These are phyloP conservation scores for Hordeum marinum DNA, from an alignment of 176 grass and related monocot species.

Conservation along the genomic window DNA sequence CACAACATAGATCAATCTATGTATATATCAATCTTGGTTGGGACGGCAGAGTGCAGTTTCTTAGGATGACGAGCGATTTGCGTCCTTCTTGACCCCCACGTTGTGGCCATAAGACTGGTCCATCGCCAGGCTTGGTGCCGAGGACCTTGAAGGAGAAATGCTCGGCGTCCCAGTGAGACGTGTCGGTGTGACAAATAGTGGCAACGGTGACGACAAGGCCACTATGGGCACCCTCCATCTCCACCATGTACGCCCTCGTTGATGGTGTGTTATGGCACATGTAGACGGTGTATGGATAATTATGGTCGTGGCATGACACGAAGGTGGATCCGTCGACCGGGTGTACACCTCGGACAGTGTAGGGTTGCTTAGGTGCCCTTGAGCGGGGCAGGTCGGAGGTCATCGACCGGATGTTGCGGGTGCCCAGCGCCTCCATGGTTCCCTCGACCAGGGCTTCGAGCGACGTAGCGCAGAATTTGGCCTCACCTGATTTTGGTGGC, in stretches of 20 bases:
- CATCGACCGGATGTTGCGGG: not conserved
- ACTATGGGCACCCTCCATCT: conserved; percentile 10
- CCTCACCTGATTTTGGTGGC: not conserved
- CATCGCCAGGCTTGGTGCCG: conserved; percentile 24
- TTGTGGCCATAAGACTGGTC: conserved; percentile 34
- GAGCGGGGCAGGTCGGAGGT: conserved; percentile 9
- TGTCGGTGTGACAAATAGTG: conserved; percentile 35
- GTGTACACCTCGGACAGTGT: not conserved
- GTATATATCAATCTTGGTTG: no score
- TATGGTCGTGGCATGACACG: conserved; percentile 36
- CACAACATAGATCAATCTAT: no score
- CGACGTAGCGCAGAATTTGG: conserved; percentile 35
- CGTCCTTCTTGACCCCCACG: no score
- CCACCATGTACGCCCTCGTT: conserved; percentile 30
- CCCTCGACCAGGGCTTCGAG: conserved; percentile 25
- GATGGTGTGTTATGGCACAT: conserved; percentile 28
- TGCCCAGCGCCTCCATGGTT: conserved; percentile 18
- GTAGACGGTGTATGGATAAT: conserved; percentile 43
- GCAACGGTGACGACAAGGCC: not conserved
- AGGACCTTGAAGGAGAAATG: conserved; percentile 48
- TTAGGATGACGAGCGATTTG: no score
- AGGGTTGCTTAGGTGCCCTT: not conserved
- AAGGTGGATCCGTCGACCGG: not conserved
- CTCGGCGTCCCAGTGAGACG: conserved; percentile 33
- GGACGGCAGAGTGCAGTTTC: no score